phyloP scores from a whole-genome alignment of 352 stramenopile genomes.

The Hyaloperonospora brassicae region DNA sequence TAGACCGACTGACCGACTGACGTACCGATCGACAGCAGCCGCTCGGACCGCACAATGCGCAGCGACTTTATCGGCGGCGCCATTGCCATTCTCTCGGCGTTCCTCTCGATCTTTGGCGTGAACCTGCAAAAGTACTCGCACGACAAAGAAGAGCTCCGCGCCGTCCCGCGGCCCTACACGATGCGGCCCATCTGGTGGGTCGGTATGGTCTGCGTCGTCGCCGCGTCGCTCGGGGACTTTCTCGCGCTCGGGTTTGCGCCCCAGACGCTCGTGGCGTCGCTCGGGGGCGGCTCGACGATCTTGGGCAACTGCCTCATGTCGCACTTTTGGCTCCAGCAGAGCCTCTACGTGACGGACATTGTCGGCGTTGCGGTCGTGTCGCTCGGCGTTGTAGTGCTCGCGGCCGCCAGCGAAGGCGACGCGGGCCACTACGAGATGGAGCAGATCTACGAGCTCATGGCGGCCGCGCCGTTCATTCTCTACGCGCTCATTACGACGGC shows the following conservation, averaged over 20 bases:
- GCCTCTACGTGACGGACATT: slow-evolving; percentile 79
- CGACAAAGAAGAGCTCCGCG: slow-evolving; percentile 70
- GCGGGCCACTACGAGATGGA: slow-evolving; percentile 80
- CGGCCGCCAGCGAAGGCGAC: slow-evolving; percentile 58
- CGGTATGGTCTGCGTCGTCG: slow-evolving; percentile 80
- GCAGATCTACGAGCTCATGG: slow-evolving; percentile 79
- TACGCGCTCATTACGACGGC: slow-evolving; percentile 75
- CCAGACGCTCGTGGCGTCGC: slow-evolving; percentile 78
- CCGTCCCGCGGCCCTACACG: slow-evolving; percentile 68
- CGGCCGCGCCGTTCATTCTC: slow-evolving; percentile 70
- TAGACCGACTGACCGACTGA: no score
- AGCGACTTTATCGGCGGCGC: slow-evolving; percentile 53
- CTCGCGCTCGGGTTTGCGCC: slow-evolving; percentile 79
- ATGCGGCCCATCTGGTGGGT: slow-evolving; percentile 83
- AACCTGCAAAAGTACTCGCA: slow-evolving; percentile 90
- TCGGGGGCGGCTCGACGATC: slow-evolving; percentile 76
- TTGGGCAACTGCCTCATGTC: slow-evolving; percentile 80
- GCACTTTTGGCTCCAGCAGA: slow-evolving; percentile 84
- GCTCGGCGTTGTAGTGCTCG: slow-evolving; percentile 71
- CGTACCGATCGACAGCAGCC: no score
- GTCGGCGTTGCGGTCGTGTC: slow-evolving; percentile 67
- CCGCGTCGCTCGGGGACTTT: slow-evolving; percentile 79
- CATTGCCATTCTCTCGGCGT: slow-evolving; percentile 63
- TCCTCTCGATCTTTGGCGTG: slow-evolving; percentile 86
- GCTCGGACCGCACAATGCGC: no score